Percentiles rank a stretch among this genome's conserved stretches.
phyloP scores from a whole-genome alignment of 306 rosid species.

The Rosa rugosa region DNA sequence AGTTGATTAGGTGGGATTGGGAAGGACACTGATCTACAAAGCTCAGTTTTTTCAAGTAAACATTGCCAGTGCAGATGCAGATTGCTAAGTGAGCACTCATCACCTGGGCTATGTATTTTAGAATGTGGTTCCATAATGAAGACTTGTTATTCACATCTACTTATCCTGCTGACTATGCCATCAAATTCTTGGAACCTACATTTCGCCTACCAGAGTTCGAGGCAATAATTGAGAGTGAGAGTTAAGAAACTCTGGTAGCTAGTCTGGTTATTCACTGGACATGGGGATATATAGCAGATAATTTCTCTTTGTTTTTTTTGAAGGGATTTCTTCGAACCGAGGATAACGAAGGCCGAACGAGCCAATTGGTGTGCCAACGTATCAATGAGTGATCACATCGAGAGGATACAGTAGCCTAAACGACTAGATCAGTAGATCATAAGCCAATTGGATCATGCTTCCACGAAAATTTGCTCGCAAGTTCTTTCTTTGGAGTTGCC shows the following conservation, averaged over 20 bases:
- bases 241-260: too few relatives aligned
- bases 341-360: too few relatives aligned
- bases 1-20: background rate
- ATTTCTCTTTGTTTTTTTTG: too few relatives aligned
- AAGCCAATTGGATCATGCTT: slow-evolving; percentile 41
- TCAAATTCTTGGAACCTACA: background rate
- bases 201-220: background rate
- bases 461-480: slow-evolving; percentile 53
- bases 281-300: too few relatives aligned
- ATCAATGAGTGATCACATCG: too few relatives aligned
- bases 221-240: background rate
- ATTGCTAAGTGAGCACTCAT: background rate
- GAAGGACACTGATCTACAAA: background rate
- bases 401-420: too few relatives aligned
- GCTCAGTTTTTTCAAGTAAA: background rate
- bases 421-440: too few relatives aligned
- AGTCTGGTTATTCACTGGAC: too few relatives aligned
- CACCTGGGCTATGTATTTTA: background rate
- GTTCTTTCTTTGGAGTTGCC: slow-evolving; percentile 51
- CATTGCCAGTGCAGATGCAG: background rate
- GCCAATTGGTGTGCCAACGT: too few relatives aligned
- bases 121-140: background rate
- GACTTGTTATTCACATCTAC: background rate
- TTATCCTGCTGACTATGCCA: background rate
- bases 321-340: too few relatives aligned